Evolutionary conservation across 2,329 filamentous ascomycete species (phyloP).

Genomic region (Coleophoma eucalyptorum): DNA sequence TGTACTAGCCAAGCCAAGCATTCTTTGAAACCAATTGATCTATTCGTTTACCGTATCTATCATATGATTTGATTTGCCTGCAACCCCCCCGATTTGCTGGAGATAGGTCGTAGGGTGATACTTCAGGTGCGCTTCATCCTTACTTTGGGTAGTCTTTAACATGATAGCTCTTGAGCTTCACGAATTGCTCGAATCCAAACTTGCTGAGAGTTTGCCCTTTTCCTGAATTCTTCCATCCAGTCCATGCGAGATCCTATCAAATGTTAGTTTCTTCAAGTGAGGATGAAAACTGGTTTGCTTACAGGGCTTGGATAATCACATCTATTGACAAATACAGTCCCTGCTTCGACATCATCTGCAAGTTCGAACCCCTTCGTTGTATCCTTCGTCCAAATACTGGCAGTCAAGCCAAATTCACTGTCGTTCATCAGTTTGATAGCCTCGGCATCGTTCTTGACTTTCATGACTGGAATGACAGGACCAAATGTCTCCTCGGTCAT

Average conservation of each 20-base stretch:
- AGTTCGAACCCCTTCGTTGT: conserved; percentile 70
- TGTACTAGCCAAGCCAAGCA: too few species aligned
- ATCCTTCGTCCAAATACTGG: conserved; percentile 97
- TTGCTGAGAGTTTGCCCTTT: conserved; percentile 85
- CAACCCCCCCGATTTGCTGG: conserved; percentile 1
- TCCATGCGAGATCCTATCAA: conserved; percentile 83
- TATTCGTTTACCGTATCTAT: too few species aligned
- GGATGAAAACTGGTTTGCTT: conserved; percentile 33
- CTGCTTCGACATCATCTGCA: conserved; percentile 79
- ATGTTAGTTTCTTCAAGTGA: conserved; percentile 18
- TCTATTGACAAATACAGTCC: conserved; percentile 94
- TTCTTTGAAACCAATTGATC: too few species aligned
- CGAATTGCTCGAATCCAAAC: conserved; percentile 93
- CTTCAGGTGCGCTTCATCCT: background rate
- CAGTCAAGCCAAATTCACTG: conserved; percentile 88
- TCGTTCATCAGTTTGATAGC: conserved; percentile 89
- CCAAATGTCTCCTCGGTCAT: conserved; percentile 97
- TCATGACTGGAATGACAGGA: conserved; percentile 86
- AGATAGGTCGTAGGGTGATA: background rate
- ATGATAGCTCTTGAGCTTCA: conserved; percentile 95
- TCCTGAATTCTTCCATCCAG: conserved; percentile 95
- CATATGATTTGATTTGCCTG: background rate
- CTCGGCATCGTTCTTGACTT: conserved; percentile 76
- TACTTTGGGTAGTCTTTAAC: conserved; percentile 72
- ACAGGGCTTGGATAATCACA: conserved; percentile 90